Conservation (phyloP, 2,329 filamentous ascomycete species). For the Fusarium poae region DNA sequence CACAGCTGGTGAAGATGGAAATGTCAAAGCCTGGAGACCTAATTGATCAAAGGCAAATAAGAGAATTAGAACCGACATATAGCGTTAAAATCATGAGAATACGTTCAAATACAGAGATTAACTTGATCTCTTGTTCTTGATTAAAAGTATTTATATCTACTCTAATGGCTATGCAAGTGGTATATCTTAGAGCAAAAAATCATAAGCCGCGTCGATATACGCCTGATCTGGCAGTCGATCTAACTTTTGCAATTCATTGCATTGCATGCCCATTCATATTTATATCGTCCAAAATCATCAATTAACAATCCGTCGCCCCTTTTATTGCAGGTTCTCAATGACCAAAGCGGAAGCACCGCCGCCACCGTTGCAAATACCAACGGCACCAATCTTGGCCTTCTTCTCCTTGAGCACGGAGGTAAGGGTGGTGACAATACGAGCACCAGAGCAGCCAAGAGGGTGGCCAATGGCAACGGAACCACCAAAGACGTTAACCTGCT, state of each 20-base stretch:
- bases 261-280: conserved; percentile 36
- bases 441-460: conserved; percentile 92
- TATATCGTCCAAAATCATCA: conserved; percentile 47
- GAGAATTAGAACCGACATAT: not conserved
- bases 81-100: conserved; percentile 1
- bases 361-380: conserved; percentile 97
- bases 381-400: conserved; percentile 92
- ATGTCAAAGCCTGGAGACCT: conserved; percentile 68
- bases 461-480: conserved; percentile 97
- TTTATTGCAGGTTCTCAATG: conserved; percentile 78
- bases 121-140: conserved; percentile 12
- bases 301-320: conserved; percentile 23
- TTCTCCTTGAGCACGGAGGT: conserved; percentile 90
- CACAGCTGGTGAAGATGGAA: conserved; percentile 70
- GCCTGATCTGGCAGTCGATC: conserved; percentile 29
- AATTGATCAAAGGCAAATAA: conserved; percentile 16
- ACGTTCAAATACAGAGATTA: not conserved
- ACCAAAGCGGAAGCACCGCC: conserved; percentile 95
- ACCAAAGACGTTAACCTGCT: conserved; percentile 95
- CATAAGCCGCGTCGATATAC: conserved; percentile 36
- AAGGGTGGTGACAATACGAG: conserved; percentile 91
- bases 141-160: conserved; percentile 40
- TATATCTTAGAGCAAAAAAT: conserved; percentile 38
- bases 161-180: conserved; percentile 32
- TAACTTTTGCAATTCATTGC: conserved; percentile 43